Conservation (phyloP, 768 basidiomycete genomes). For the Boletus sp. region DNA sequence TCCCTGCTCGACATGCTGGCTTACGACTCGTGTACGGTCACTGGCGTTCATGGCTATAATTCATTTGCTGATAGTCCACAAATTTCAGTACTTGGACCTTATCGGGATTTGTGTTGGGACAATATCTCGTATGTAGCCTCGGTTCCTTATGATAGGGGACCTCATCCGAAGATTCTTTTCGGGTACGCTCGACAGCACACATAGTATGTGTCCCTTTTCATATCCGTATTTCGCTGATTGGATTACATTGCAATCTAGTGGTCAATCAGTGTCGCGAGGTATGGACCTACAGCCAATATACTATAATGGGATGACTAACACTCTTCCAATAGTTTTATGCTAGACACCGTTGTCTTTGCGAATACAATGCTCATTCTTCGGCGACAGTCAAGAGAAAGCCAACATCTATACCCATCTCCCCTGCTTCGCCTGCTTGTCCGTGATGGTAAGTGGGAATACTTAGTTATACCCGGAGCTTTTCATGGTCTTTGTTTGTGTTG, state of each 20-base stretch:
- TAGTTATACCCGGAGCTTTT: background rate
- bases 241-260: background rate
- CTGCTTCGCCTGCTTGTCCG: background rate
- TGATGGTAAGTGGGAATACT: background rate
- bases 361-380: background rate
- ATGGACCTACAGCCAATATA: background rate
- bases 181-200: background rate
- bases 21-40: background rate
- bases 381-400: background rate
- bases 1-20: background rate
- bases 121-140: background rate
- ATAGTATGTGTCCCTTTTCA: background rate
- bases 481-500: background rate
- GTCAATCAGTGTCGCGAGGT: background rate
- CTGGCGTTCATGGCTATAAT: background rate
- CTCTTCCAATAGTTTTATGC: background rate
- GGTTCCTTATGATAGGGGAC: background rate
- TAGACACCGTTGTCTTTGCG: background rate
- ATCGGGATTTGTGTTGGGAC: background rate
- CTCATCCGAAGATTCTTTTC: background rate
- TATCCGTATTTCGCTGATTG: background rate
- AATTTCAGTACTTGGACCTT: background rate
- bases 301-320: background rate
- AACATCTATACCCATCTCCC: background rate
- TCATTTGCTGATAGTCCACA: background rate